These are phyloP conservation scores for Fusarium pseudograminearum DNA, from an alignment of 2,329 filamentous ascomycete genomes.

Conservation along the genomic window DNA sequence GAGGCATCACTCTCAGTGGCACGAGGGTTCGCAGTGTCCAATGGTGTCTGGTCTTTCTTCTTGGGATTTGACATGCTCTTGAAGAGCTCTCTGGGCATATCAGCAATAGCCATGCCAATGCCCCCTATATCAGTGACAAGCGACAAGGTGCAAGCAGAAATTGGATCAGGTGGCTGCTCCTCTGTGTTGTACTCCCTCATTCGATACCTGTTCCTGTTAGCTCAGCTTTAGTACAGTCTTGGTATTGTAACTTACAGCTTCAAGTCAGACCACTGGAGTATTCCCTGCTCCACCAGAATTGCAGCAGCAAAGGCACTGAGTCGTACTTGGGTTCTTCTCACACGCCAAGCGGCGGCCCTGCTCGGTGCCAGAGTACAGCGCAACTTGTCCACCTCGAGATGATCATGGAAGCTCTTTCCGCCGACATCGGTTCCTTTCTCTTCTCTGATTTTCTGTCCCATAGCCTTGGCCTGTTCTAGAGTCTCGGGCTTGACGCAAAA, in stretches of 20 bases:
- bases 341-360: constrained; percentile 78
- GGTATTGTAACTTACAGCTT: constrained; percentile 69
- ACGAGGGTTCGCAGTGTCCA: constrained; percentile 6
- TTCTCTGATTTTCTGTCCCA: constrained; percentile 73
- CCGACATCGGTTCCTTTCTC: constrained; percentile 75
- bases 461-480: constrained; percentile 64
- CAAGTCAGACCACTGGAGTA: constrained; percentile 76
- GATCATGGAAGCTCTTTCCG: constrained; percentile 76
- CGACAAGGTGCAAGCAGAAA: constrained; percentile 81
- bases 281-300: constrained; percentile 72
- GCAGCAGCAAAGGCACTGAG: constrained; percentile 80
- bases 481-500: constrained; percentile 71
- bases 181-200: constrained; percentile 79
- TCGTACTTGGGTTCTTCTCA: constrained; percentile 74
- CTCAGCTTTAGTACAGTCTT: background rate
- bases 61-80: constrained; percentile 51
- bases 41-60: constrained; percentile 17
- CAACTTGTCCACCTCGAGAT: constrained; percentile 73
- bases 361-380: constrained; percentile 77
- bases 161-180: constrained; percentile 81
- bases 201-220: constrained; percentile 58
- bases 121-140: constrained; percentile 85
- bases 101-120: constrained; percentile 85
- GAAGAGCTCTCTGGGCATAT: constrained; percentile 72
- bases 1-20: constrained; percentile 22